Percentiles rank a stretch among this genome's conserved stretches.
Conservation (phyloP, 768 basidiomycete species). For the Crepidotus variabilis region DNA sequence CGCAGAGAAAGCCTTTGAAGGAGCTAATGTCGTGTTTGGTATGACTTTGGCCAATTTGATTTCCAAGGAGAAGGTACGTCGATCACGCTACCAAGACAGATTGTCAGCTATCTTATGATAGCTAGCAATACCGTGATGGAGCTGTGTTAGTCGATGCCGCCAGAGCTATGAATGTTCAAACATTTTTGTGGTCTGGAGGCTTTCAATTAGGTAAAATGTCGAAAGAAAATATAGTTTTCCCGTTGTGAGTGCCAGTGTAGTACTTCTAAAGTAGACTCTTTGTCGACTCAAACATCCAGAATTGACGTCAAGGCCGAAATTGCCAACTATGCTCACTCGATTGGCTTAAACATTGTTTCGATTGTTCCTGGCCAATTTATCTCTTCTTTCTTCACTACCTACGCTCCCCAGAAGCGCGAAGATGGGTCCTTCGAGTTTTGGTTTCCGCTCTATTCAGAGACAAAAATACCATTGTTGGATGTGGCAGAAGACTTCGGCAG, state of each 20-base stretch:
- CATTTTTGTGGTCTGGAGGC: neutral
- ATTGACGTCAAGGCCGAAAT: neutral
- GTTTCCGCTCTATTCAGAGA: neutral
- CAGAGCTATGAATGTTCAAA: neutral
- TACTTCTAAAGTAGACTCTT: neutral
- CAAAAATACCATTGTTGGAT: no score
- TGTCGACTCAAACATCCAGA: neutral
- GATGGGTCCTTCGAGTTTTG: neutral
- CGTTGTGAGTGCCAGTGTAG: neutral
- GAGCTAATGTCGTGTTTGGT: neutral
- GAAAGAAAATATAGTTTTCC: neutral
- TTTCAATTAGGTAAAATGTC: neutral
- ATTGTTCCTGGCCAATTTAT: neutral
- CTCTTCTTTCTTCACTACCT: neutral
- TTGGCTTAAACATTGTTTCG: neutral
- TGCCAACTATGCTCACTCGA: neutral
- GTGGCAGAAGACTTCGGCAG: no score
- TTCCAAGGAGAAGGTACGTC: neutral
- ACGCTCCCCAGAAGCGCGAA: neutral
- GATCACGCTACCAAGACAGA: no score
- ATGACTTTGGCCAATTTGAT: neutral
- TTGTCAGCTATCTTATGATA: no score
- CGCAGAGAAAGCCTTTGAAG: neutral
- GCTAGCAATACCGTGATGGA: neutral
- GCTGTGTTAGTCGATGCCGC: neutral